Evolutionary conservation across 306 rosid species (phyloP).

Genomic region (Quillaja saponaria): DNA sequence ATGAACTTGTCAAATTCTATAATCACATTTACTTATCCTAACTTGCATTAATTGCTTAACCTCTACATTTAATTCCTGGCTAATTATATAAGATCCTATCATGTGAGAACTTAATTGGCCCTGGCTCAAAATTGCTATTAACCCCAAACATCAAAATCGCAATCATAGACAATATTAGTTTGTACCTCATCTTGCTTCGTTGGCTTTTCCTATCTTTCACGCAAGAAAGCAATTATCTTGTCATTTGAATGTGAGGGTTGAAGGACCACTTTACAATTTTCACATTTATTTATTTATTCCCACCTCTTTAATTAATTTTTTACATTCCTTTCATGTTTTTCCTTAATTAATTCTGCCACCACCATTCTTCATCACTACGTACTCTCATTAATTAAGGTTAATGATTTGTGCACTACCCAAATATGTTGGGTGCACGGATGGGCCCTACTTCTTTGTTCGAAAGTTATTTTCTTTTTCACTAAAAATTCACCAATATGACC

Average conservation of each 20-base stretch:
- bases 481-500: too few relatives aligned
- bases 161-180: neutral
- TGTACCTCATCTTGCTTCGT: constrained; percentile 38
- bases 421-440: too few relatives aligned
- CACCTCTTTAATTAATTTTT: constrained; percentile 12
- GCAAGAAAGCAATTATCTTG: neutral
- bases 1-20: too few relatives aligned
- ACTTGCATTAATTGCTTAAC: too few relatives aligned
- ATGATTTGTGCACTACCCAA: too few relatives aligned
- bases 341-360: too few relatives aligned
- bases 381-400: constrained; percentile 7
- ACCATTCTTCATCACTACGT: neutral
- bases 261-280: constrained; percentile 54
- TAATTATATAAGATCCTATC: too few relatives aligned
- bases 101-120: neutral
- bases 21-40: too few relatives aligned
- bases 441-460: too few relatives aligned
- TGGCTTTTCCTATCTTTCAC: constrained; percentile 39
- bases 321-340: constrained; percentile 50
- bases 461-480: too few relatives aligned
- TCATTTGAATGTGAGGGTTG: neutral
- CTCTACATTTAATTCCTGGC: too few relatives aligned
- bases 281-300: constrained; percentile 21
- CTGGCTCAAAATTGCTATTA: neutral
- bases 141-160: neutral